Evolutionary conservation across 2,329 filamentous ascomycete species (phyloP).

Genomic region (Fusarium mundagurra): DNA sequence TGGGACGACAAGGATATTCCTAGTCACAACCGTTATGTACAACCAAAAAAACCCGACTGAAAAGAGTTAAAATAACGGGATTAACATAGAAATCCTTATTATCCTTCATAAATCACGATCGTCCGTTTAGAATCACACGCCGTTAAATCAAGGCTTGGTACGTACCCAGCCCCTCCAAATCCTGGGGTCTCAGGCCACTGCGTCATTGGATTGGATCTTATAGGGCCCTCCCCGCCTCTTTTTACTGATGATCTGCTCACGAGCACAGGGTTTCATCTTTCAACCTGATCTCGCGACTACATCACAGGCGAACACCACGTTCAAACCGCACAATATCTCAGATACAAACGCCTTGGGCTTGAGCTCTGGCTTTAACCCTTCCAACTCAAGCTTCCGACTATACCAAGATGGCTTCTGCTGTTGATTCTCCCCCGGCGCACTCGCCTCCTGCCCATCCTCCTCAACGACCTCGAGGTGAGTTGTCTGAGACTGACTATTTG

Average conservation of each 20-base stretch:
- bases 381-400: constrained; percentile 19
- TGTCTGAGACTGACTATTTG: neutral
- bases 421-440: constrained; percentile 53
- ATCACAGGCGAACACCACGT: constrained; percentile 33
- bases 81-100: neutral
- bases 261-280: constrained; percentile 31
- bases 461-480: constrained; percentile 59
- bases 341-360: constrained; percentile 8
- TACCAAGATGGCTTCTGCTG: constrained; percentile 54
- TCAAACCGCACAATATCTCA: neutral
- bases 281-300: constrained; percentile 31
- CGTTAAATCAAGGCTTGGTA: constrained; percentile 4
- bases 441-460: constrained; percentile 53
- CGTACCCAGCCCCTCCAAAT: constrained; percentile 31
- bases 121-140: neutral
- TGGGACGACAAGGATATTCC: constrained; percentile 10
- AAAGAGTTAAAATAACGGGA: constrained; percentile 1
- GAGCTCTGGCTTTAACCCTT: constrained; percentile 27
- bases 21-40: constrained; percentile 15
- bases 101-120: neutral
- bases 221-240: constrained; percentile 28
- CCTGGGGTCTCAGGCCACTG: constrained; percentile 35
- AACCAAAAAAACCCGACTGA: neutral
- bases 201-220: constrained; percentile 40
- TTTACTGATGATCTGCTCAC: constrained; percentile 35